These are phyloP conservation scores for Aaosphaeria arxii DNA, from an alignment of 2,329 filamentous ascomycete genomes.

Conservation along the genomic window DNA sequence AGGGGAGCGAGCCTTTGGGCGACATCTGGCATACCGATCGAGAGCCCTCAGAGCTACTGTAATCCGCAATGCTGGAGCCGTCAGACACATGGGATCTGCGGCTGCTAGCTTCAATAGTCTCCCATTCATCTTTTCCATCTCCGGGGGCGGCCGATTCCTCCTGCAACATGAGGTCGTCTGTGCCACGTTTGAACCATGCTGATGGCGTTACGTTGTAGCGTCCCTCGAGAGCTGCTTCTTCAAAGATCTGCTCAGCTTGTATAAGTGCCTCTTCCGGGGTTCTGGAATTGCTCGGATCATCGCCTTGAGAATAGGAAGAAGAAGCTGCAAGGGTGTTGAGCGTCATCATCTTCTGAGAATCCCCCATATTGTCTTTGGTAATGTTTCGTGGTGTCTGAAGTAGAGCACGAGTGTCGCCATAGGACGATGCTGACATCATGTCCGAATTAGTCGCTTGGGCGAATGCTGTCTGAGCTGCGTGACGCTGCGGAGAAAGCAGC, in stretches of 20 bases:
- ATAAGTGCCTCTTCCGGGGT: slow-evolving; percentile 26
- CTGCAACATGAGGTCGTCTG: slow-evolving; percentile 19
- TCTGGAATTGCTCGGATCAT: slow-evolving; percentile 6
- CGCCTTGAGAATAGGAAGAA: slow-evolving; percentile 25
- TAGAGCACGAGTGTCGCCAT: slow-evolving; percentile 34
- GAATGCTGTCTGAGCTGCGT: slow-evolving; percentile 5
- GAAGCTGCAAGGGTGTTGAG: slow-evolving; percentile 12
- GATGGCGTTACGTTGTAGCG: slow-evolving; percentile 20
- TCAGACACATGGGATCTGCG: slow-evolving; percentile 10
- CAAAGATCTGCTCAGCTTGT: slow-evolving; percentile 29
- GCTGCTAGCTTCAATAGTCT: slow-evolving; percentile 26
- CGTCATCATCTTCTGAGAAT: neutral
- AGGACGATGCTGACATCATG: slow-evolving; percentile 29
- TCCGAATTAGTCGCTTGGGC: slow-evolving; percentile 14
- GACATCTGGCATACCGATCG: too few relatives aligned
- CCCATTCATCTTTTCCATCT: slow-evolving; percentile 29
- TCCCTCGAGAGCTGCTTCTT: slow-evolving; percentile 2
- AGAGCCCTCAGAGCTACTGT: slow-evolving; percentile 25
- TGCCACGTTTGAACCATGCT: slow-evolving; percentile 30
- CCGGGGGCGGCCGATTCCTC: neutral
- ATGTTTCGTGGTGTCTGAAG: slow-evolving; percentile 19
- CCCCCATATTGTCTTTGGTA: neutral
- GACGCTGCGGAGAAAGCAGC: slow-evolving; percentile 23
- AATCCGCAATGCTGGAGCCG: slow-evolving; percentile 32
- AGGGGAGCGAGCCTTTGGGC: too few relatives aligned